Evolutionary conservation across 2,329 filamentous ascomycete genomes (phyloP).

Genomic region (Venturia aucupariae): DNA sequence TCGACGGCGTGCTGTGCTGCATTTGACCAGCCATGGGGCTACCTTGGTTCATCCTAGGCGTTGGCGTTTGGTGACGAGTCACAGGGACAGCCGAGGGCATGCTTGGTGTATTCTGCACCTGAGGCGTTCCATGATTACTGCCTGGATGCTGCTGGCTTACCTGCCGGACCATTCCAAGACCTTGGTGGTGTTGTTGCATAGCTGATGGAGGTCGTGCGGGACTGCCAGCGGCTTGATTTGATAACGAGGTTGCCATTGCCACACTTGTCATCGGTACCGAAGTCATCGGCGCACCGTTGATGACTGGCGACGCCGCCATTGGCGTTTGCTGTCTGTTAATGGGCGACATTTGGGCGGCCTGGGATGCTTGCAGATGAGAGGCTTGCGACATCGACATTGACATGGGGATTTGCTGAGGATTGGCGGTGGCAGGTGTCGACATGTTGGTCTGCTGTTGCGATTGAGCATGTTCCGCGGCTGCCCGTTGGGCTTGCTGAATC

Average conservation of each 20-base stretch:
- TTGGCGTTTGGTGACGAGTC: constrained; percentile 28
- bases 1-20: constrained; percentile 12
- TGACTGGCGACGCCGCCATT: constrained; percentile 55
- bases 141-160: constrained; percentile 27
- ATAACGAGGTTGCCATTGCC: constrained; percentile 44
- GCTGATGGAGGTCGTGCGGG: constrained; percentile 59
- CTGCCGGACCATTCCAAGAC: constrained; percentile 27
- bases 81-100: constrained; percentile 25
- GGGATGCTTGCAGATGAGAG: constrained; percentile 18
- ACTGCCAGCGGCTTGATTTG: constrained; percentile 56
- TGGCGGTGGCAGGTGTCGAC: constrained; percentile 19
- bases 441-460: constrained; percentile 18
- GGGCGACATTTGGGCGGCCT: constrained; percentile 12
- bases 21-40: constrained; percentile 12
- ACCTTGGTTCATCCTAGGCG: constrained; percentile 21
- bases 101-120: constrained; percentile 29
- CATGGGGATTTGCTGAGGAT: constrained; percentile 27
- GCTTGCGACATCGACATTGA: constrained; percentile 37
- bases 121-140: constrained; percentile 28
- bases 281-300: constrained; percentile 30
- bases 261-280: constrained; percentile 39
- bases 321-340: constrained; percentile 54
- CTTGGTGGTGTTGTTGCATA: constrained; percentile 34
- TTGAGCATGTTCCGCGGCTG: constrained; percentile 35
- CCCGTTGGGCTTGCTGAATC: constrained; percentile 35